Evolutionary conservation across 306 rosid genomes (phyloP).

Genomic region (Gynostemma pentaphyllum): DNA sequence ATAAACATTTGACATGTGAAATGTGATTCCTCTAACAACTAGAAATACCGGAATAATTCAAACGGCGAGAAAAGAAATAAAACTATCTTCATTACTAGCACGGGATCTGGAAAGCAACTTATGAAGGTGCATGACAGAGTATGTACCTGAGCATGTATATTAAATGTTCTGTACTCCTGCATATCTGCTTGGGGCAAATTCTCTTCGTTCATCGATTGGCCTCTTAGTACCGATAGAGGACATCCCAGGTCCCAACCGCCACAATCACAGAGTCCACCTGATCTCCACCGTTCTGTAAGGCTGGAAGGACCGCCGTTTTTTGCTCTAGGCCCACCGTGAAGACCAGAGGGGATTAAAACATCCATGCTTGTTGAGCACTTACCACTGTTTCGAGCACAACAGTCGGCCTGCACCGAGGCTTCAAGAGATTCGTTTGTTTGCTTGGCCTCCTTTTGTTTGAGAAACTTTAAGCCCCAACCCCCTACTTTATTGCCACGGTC

Average conservation of each 20-base stretch:
- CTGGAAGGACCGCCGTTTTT: slow-evolving; percentile 75
- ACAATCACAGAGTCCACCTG: slow-evolving; percentile 80
- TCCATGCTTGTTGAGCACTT: slow-evolving; percentile 55
- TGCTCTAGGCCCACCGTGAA: slow-evolving; percentile 82
- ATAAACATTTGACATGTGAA: background rate
- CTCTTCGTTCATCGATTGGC: slow-evolving; percentile 29
- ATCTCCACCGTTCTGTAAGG: slow-evolving; percentile 83
- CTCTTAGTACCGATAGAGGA: slow-evolving; percentile 62
- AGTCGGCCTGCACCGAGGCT: slow-evolving; percentile 20
- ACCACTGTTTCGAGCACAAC: slow-evolving; percentile 29
- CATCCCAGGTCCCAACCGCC: slow-evolving; percentile 99
- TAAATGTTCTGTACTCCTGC: slow-evolving; percentile 53
- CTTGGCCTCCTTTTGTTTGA: slow-evolving; percentile 43
- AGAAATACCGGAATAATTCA: background rate
- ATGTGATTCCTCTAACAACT: background rate
- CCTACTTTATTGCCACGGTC: slow-evolving; percentile 37
- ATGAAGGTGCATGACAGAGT: background rate
- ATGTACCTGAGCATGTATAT: slow-evolving; percentile 50
- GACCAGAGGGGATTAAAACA: slow-evolving; percentile 74
- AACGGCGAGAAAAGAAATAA: background rate
- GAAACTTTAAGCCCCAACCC: slow-evolving; percentile 97
- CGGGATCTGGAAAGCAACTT: background rate
- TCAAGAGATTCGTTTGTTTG: slow-evolving; percentile 17
- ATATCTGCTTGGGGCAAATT: slow-evolving; percentile 22
- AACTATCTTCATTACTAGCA: background rate